phyloP scores from a whole-genome alignment of 441 rosid species.

The Pelargonium exstipulatum region DNA sequence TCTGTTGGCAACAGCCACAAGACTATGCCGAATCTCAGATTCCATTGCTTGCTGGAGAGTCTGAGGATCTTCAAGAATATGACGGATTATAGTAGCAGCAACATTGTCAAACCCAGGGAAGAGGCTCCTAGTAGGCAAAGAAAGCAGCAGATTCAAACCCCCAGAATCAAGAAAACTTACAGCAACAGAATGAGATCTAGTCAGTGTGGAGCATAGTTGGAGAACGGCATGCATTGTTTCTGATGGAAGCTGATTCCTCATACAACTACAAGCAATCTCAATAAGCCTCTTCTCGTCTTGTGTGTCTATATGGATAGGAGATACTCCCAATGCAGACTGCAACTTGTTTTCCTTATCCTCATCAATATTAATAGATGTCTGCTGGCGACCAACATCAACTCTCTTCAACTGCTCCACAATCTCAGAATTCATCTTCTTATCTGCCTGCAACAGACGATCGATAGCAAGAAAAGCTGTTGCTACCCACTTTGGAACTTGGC shows the following conservation, averaged over 20 bases:
- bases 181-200: slow-evolving; percentile 74
- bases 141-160: slow-evolving; percentile 70
- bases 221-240: slow-evolving; percentile 91
- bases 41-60: slow-evolving; percentile 99
- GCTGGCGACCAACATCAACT: slow-evolving; percentile 40
- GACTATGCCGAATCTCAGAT: slow-evolving; percentile 86
- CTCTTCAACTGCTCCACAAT: slow-evolving; percentile 67
- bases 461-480: slow-evolving; percentile 92
- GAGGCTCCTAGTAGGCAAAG: slow-evolving; percentile 79
- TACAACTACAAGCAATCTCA: slow-evolving; percentile 82
- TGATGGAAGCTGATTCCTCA: slow-evolving; percentile 72
- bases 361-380: slow-evolving; percentile 46
- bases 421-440: slow-evolving; percentile 70
- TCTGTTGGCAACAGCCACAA: slow-evolving; percentile 77
- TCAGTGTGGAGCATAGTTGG: slow-evolving; percentile 88
- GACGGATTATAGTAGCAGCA: slow-evolving; percentile 87
- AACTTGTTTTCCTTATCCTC: slow-evolving; percentile 65
- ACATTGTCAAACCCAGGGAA: slow-evolving; percentile 91
- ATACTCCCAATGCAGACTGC: slow-evolving; percentile 46
- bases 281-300: slow-evolving; percentile 76
- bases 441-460: slow-evolving; percentile 85
- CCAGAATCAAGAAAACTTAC: slow-evolving; percentile 82
- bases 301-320: slow-evolving; percentile 43
- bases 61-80: slow-evolving; percentile 95
- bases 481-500: slow-evolving; percentile 84